Evolutionary conservation across 2,329 filamentous ascomycete species (phyloP), one percentile per base, ranked within the genome.

Genomic region (Colletotrichum navitas): DNA sequence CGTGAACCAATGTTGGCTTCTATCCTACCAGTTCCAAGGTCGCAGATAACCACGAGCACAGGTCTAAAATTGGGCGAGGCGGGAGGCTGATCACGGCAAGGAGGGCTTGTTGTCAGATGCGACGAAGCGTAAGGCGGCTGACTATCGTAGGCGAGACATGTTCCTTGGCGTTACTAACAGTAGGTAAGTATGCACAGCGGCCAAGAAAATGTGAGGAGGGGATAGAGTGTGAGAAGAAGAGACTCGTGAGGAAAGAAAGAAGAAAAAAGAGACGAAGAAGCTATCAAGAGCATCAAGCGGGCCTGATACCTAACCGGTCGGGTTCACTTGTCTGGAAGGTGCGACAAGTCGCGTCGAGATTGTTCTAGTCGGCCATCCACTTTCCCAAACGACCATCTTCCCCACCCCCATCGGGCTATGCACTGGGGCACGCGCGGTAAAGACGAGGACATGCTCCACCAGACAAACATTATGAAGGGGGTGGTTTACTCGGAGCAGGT

Each of bases 401-500:
- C 21, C 45, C 45, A 12, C n/a, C 39, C 59, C 21, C 24, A 45
- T 39, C 41, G 59, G 65, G 68, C 65, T 68, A 65, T 63, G 68
- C 68, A 68, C 39, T 54, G 59, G 47, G 65, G 68, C 68, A 71
- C 65, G 52, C 68, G 68, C 68, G 68, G 68, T 71, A 71, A 68
- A 39, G 59, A 55, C 32, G 29, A 59, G 45, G 39, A 54, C 54
- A 54, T 71, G 68, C 64, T 64, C 68, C 68, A 71, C 68, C 47
- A n/a, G n/a, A 36, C 43, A 29, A 43, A 45, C 45, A 51, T 26
- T 62, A 39, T 21, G 18, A 54, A 24, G 21, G 32, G 34, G 29
- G 45, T 21, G 58, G 67, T 63, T 68, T 58, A 54, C 63, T 59
- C 29, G 65, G 26, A 58, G 68, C 64, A 39, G 58, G 64, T 71